Evolutionary conservation across 495 filamentous ascomycete genomes (phyloP).

Genomic region (Penicillium bialowiezense): DNA sequence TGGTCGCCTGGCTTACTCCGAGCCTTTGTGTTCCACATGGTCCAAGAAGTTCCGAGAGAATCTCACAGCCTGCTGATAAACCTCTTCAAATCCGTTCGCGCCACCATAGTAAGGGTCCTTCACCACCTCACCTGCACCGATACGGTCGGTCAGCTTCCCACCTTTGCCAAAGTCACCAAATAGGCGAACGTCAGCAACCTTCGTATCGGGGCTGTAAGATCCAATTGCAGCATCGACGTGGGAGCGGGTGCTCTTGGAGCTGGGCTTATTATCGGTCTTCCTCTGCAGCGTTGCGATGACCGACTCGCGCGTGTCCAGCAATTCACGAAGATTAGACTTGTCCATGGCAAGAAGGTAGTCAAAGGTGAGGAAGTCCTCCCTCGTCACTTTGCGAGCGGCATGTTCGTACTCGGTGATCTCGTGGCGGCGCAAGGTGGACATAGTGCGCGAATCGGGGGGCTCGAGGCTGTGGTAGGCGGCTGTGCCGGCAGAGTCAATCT

Average conservation of each 20-base stretch:
- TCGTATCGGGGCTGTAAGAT: conserved; percentile 28
- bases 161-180: conserved; percentile 78
- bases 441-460: conserved; percentile 76
- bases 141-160: conserved; percentile 68
- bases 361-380: conserved; percentile 74
- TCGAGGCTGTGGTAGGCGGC: conserved; percentile 76
- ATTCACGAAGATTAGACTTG: conserved; percentile 70
- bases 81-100: conserved; percentile 75
- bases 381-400: conserved; percentile 67
- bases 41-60: conserved; percentile 77
- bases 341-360: conserved; percentile 98
- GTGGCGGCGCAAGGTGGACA: conserved; percentile 72
- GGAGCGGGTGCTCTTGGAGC: conserved; percentile 24
- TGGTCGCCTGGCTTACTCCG: neutral
- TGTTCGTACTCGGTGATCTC: conserved; percentile 76
- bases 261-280: conserved; percentile 23
- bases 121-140: conserved; percentile 71
- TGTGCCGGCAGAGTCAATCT: conserved; percentile 88
- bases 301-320: conserved; percentile 56
- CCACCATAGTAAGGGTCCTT: conserved; percentile 91
- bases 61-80: conserved; percentile 76
- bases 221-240: conserved; percentile 26
- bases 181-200: conserved; percentile 62
- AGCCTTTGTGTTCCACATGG: conserved; percentile 32
- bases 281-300: conserved; percentile 47